phyloP scores from a whole-genome alignment of 345 rosid species.

The Corchorus olitorius region DNA sequence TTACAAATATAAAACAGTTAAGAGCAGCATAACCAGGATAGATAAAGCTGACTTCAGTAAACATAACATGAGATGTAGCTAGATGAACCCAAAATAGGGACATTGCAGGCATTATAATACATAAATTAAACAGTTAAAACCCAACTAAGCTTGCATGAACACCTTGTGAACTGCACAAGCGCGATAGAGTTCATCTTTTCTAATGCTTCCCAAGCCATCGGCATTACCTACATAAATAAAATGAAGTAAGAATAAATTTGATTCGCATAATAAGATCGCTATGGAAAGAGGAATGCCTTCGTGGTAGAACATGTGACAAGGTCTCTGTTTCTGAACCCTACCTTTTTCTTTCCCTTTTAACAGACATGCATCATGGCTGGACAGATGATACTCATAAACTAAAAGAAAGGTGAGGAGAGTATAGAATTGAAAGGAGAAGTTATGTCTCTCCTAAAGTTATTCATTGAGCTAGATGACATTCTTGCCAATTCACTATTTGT shows the following conservation, averaged over 20 bases:
- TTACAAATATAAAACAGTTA: slow-evolving; percentile 16
- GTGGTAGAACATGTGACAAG: neutral
- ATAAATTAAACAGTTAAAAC: slow-evolving; percentile 6
- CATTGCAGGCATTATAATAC: neutral
- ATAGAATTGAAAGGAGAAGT: too few species aligned
- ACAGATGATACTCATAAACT: neutral
- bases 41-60: neutral
- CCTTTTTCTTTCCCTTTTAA: neutral
- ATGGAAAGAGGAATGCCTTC: neutral
- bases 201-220: slow-evolving; percentile 73
- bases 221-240: slow-evolving; percentile 55
- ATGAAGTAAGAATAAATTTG: slow-evolving; percentile 6
- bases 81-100: neutral
- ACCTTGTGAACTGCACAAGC: slow-evolving; percentile 83
- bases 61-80: neutral
- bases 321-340: neutral
- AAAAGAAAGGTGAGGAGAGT: neutral
- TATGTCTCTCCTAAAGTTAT: neutral
- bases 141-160: neutral
- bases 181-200: slow-evolving; percentile 59
- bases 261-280: neutral
- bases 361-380: neutral
- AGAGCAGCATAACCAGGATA: neutral
- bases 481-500: neutral
- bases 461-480: neutral